A percentile compares a stretch with the other conserved stretches of the same genome.
phyloP scores from a whole-genome alignment of 1,284 basidiomycete species.

The Ganoderma multipileum region DNA sequence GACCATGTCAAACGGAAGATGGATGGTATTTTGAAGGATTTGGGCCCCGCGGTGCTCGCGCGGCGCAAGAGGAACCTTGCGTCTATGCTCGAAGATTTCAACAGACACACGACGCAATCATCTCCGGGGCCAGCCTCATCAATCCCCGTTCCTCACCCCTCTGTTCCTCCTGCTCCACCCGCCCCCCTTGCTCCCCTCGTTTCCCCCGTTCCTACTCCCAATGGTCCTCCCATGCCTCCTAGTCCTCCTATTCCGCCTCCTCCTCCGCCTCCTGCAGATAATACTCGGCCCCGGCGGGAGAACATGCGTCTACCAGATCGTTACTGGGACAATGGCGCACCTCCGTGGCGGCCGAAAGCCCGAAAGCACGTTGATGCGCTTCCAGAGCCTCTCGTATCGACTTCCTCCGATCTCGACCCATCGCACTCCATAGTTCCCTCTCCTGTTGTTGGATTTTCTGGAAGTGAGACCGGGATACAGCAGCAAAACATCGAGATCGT shows the following conservation, averaged over 20 bases:
- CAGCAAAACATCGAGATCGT: neutral
- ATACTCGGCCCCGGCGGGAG: neutral
- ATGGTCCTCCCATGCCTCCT: too few species aligned
- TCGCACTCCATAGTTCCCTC: neutral
- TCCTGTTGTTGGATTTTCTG: neutral
- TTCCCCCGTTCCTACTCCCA: neutral
- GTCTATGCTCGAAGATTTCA: neutral
- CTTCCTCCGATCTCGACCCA: neutral
- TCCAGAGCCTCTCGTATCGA: neutral
- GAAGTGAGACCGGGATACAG: neutral
- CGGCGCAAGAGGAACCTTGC: neutral
- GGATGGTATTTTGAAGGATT: neutral
- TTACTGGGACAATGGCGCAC: neutral
- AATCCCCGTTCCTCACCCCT: neutral
- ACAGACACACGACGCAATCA: neutral
- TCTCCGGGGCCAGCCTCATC: neutral
- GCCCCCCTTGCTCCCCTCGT: neutral
- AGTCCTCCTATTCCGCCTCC: neutral
- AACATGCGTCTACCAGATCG: neutral
- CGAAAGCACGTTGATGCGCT: neutral
- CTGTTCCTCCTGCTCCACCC: neutral
- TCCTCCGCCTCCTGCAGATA: neutral
- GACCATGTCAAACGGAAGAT: neutral
- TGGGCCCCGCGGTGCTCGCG: neutral
- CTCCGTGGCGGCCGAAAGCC: neutral